Base-by-base conservation (phyloP, 2,329 filamentous ascomycete genomes). In the Trichoderma oligosporum region DNA sequence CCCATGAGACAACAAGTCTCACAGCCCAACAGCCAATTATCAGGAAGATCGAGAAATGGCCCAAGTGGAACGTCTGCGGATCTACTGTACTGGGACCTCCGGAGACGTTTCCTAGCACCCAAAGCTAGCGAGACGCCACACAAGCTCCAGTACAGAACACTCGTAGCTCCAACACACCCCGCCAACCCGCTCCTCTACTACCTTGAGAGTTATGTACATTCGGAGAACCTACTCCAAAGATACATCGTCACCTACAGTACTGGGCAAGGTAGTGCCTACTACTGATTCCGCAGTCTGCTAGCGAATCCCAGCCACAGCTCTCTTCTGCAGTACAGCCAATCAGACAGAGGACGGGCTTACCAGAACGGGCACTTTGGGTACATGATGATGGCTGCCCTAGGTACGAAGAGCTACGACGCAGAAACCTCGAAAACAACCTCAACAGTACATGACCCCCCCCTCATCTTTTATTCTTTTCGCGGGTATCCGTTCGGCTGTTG, bases 21-120 rank as follows among this genome's bases (percentile, higher is more conserved):
- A 20, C 22, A 20, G 39, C 39, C 18, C 39, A 42, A 22, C 60
- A 54, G 49, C 71, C 71, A 73, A 72, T 73, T 63, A 73, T 73
- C 70, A 70, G 66, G 31, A 44, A 65, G 69, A 72, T 72, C 67
- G 69, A 63, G 47, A 52, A 63, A 58, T 39, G 39, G 35, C 35
- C 42, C 22, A 39, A 24, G 7, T 39, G 42, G 49, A 38, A 51
- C 51, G 36, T 35, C 45, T 52, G 45, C 46, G 53, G 44, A 56
- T 56, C 53, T 47, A 16, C 33, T 56, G 44, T 47, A 16, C 33
- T 56, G 44, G 53, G 53, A 31, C 53, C 16, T 44, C 51, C 51
- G 51, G 51, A 55, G 51, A 55, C 39, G 51, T 45, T n/a, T 54
- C 51, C 51, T 36, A 54, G 51, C 39, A 54, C 36, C 27, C 46